A percentile compares a stretch with the other conserved stretches of the same genome.
Evolutionary conservation across 176 grass and related monocot species (phyloP).

Genomic region (Oryza longistaminata): DNA sequence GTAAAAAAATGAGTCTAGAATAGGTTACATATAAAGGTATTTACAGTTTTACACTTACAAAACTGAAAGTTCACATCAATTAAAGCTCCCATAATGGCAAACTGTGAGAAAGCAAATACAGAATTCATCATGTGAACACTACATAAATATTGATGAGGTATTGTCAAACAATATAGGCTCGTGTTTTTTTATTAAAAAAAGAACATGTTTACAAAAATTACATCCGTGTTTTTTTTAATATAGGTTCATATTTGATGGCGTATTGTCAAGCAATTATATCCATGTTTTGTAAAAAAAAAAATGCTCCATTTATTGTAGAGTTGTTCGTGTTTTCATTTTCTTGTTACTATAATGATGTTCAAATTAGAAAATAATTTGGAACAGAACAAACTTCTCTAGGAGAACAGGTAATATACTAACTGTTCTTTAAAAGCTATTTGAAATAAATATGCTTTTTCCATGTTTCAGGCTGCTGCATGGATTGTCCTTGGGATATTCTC

Average conservation of each 20-base stretch:
- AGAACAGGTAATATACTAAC: not conserved
- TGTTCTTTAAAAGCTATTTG: not conserved
- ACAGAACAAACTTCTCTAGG: not conserved
- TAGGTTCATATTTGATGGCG: not conserved
- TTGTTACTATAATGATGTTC: not conserved
- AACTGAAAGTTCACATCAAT: not conserved
- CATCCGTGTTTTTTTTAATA: no score
- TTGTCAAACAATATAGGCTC: not conserved
- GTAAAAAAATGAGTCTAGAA: not conserved
- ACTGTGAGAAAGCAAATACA: not conserved
- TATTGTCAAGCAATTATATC: not conserved
- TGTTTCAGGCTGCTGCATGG: conserved; percentile 96
- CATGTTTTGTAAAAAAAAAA: not conserved
- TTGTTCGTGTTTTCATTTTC: not conserved
- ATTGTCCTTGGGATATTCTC: conserved; percentile 95
- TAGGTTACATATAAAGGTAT: not conserved
- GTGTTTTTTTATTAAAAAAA: no score
- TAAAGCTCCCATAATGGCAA: not conserved
- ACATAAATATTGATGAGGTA: not conserved
- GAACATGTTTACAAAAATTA: no score
- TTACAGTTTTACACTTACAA: not conserved
- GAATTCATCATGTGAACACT: not conserved
- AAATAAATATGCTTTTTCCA: not conserved
- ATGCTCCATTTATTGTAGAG: not conserved
- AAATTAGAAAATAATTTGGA: not conserved